Base-by-base conservation (phyloP, 805 yeast species). In the Jamesozyma spencerorum region DNA sequence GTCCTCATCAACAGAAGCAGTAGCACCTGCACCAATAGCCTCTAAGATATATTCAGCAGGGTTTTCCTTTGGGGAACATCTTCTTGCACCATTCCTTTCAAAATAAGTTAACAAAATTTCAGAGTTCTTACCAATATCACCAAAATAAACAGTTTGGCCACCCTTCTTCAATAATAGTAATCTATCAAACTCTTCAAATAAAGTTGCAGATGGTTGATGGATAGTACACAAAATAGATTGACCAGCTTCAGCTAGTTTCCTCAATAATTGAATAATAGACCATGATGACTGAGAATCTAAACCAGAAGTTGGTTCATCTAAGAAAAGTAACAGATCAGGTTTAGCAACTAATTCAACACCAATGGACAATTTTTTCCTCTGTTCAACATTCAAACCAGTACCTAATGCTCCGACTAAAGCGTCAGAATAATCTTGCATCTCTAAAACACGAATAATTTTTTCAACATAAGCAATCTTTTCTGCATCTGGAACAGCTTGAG, bases 21-120 rank as follows among this genome's bases (percentile, higher is more conserved):
- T 78, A 2, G 86, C 84, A 48, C 84, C 86, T 18, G 86, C 85
- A 29, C 86, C 86, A 57, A 81, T 77, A 18, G 72, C 75, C 43
- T 77, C 80, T 43, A 79, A 58, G 59, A 79, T 75, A 64, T 78
- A 79, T 55, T 79, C 85, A 6, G 85, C 85, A 2, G 85, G 85
- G 47, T 79, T 79, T 40, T 75, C 84, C 11, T 53, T 57, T 13
- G 56, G 54, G 3, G 59, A 59, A 60, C 87, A 81, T 39, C 69
- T 69, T 49, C 77, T 70, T 13, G 85, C 85, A 18, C 92, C 83
- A 50, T 77, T 61, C 40, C 64, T 65, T 61, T 80, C 85, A 55
- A 80, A 81, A 58, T 81, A 81, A 38, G 67, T 53, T 27, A 77
- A 69, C 55, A 81, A 65, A 4, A 72, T 68, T 28, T 48, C 42